Conservation (phyloP, 2,329 filamentous ascomycete genomes). For the Malbranchea cinnamomea region DNA sequence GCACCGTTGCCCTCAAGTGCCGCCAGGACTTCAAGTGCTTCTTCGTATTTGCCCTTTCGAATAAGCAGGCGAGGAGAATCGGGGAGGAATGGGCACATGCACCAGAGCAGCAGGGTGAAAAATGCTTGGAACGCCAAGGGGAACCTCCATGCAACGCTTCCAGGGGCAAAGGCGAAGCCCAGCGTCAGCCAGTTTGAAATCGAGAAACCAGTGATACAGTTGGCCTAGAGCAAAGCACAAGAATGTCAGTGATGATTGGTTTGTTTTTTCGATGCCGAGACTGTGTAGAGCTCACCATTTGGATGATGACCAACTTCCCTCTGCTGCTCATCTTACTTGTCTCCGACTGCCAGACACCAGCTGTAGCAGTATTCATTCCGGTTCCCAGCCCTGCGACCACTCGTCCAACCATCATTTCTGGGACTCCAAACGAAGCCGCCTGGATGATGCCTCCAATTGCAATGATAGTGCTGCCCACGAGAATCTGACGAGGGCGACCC, state of each 20-base stretch:
- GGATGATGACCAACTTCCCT: constrained; percentile 22
- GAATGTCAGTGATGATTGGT: background rate
- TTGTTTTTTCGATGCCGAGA: background rate
- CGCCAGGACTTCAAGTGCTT: constrained; percentile 8
- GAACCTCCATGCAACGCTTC: constrained; percentile 19
- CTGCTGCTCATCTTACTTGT: constrained; percentile 27
- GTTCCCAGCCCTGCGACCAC: constrained; percentile 33
- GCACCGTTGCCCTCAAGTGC: constrained; percentile 18
- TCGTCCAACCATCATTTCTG: constrained; percentile 31
- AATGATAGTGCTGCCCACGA: background rate
- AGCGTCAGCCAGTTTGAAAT: constrained; percentile 30
- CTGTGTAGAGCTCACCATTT: constrained; percentile 12
- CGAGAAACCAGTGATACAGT: constrained; percentile 25
- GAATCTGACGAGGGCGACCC: background rate
- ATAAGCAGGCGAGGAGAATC: constrained; percentile 18
- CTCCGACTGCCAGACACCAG: constrained; percentile 31
- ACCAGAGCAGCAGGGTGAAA: constrained; percentile 15
- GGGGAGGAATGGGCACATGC: constrained; percentile 20
- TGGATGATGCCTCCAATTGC: constrained; percentile 6
- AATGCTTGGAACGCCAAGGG: constrained; percentile 20
- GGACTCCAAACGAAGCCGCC: constrained; percentile 20
- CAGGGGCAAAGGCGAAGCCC: constrained; percentile 26
- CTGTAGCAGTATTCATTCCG: constrained; percentile 36
- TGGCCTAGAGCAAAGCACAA: constrained; percentile 12
- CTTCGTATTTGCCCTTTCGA: constrained; percentile 7